A percentile compares a stretch with the other conserved stretches of the same genome.
These are phyloP conservation scores for Trichoderma reesei DNA, from an alignment of 495 filamentous ascomycete species.

Conservation along the genomic window DNA sequence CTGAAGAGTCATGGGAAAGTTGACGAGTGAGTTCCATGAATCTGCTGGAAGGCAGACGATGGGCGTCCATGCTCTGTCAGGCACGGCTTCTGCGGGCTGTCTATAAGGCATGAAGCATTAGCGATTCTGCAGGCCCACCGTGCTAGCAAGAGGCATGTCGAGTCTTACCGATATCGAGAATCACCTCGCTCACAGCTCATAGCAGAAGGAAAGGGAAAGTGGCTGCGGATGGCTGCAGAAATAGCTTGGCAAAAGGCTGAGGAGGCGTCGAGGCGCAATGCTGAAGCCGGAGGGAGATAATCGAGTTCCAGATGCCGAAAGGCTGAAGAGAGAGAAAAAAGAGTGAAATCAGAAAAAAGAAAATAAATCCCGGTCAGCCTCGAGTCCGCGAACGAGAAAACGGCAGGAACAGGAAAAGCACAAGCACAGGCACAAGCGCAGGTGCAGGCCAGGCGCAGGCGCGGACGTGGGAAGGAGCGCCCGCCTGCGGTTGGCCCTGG, in stretches of 20 bases:
- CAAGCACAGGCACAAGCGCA: slow-evolving; percentile 5
- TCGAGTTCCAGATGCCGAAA: background rate
- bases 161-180: background rate
- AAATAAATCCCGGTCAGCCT: background rate
- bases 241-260: too few relatives aligned
- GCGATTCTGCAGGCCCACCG: background rate
- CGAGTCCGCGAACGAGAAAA: background rate
- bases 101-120: background rate
- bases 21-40: background rate
- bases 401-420: background rate
- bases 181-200: background rate
- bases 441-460: background rate
- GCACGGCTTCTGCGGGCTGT: background rate
- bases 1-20: background rate
- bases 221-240: too few relatives aligned
- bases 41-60: background rate
- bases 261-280: background rate
- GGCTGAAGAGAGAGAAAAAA: background rate
- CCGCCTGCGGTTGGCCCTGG: background rate
- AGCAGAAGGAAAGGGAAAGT: background rate
- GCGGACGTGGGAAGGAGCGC: background rate
- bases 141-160: background rate
- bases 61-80: background rate
- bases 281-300: background rate
- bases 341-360: background rate